Evolutionary conservation across 179 eudicot genomes (phyloP).

Genomic region (Heliamphora pulchella): DNA sequence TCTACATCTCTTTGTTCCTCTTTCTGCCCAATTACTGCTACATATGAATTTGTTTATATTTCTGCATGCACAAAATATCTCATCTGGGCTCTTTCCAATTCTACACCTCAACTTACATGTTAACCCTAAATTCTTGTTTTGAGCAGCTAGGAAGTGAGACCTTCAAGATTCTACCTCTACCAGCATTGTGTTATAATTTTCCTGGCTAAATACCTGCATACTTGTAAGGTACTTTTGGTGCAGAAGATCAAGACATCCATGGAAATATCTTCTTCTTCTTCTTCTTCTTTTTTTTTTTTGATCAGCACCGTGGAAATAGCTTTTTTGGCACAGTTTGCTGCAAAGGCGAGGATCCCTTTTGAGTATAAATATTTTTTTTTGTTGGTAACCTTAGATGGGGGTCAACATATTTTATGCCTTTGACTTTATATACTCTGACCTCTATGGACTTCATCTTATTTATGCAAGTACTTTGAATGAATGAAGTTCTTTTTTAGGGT

Average conservation of each 20-base stretch:
- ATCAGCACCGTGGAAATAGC: too few species aligned
- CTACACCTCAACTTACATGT: neutral
- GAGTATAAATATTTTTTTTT: too few species aligned
- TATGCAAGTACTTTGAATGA: too few species aligned
- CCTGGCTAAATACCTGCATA: neutral
- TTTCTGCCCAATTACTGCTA: neutral
- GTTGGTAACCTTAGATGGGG: too few species aligned
- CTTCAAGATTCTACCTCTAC: neutral
- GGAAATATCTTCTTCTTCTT: neutral
- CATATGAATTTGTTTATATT: neutral
- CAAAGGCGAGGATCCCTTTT: too few species aligned
- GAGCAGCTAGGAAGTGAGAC: neutral
- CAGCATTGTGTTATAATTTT: neutral
- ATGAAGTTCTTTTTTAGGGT: too few species aligned
- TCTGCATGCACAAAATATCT: neutral
- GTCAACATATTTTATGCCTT: too few species aligned
- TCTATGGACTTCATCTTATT: too few species aligned
- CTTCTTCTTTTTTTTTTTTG: too few species aligned
- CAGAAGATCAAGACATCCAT: neutral
- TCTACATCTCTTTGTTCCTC: neutral
- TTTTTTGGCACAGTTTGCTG: too few species aligned
- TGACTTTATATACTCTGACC: too few species aligned
- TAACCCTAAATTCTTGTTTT: neutral
- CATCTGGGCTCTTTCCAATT: neutral
- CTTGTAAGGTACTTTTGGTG: neutral